Evolutionary conservation across 148 eudicot species (phyloP), one percentile per base, ranked within the genome.

Genomic region (Simmondsia chinensis): DNA sequence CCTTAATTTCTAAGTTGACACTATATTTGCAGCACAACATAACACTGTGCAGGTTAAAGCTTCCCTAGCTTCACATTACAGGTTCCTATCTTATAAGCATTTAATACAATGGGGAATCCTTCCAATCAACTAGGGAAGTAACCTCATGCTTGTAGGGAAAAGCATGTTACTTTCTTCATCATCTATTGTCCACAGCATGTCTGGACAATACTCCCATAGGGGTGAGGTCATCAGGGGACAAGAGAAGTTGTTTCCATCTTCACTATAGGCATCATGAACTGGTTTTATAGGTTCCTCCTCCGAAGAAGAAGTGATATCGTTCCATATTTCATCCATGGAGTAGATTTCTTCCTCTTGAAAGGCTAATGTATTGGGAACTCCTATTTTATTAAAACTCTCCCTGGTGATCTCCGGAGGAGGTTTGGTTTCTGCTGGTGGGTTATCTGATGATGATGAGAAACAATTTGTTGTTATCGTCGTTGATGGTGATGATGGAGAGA

Each of bases 281-380:
- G 89, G 73, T 53, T 68, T 71, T 7, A 71, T 71, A 39, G 65
- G 60, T 11, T 68, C 63, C 27, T 58, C 74, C 26, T 72, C 80
- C 5, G 71, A 50, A n/a, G n/a, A n/a, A n/a, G n/a, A n/a, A 40
- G 66, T 75, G n/a, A 86, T 78, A 43, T 86, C 91, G 54, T 73
- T 81, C 95, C 95, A 86, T 62, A 86, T 86, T 13, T 86, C 95
- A 61, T 86, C 95, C 76, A 85, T 70, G 37, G 85, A 60, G 59
- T 56, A 67, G 11, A 17, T 33, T 33, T 54, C 61, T 39, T 66
- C 63, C 17, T 11, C 32, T 54, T 52, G 58, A 37, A 50, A 46
- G 38, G 72, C 38, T 39, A 53, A 45, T 43, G 33, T 38, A 18
- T 68, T 65, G 13, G 40, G 26, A 34, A 58, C 68, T 17, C 64